Base-by-base conservation (phyloP, 1,284 basidiomycete genomes). In the Ustanciosporium gigantosporum region DNA sequence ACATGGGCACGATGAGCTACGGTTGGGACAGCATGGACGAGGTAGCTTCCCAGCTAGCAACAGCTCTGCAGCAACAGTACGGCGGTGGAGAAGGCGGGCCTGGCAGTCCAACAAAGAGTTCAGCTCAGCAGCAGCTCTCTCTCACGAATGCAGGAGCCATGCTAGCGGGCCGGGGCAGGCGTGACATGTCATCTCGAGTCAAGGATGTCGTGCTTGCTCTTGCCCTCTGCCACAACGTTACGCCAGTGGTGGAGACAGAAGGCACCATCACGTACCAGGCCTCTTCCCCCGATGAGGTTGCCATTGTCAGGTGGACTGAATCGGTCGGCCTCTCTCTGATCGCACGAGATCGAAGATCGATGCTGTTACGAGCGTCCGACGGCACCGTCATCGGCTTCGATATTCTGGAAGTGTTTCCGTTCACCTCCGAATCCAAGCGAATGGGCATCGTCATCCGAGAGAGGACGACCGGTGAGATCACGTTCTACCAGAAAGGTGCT, bases 1-100 rank as follows among this genome's bases (percentile, higher is more conserved):
- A 99, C 74, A 90, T 98, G 88, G 95, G 95, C 3, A 98, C 95
- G 0, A 91, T 98, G 83, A 93, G 91, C 3, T 99, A 94, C 76
- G 91, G 91, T 0, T 87, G 83, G 71, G 95, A 99, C 71, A 88
- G 92, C 8, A 97, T 98, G 93, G 95, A 99, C 73, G 95, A 99
- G 77, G 90, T 98, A 3, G 84, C 87, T 0, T 88, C 89, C 79
- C 90, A 97, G 66, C 81, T 98, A 13, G 84, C 86, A 5, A 82
- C 87, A 32, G 88, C 90, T 0, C 89, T 94, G 67, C 89, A 56
- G 24, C 53, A 57, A 36, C 42, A 45, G 7, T 48, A 48, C 21
- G 38, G 44, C 36, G 49, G 32, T 36, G 23, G 21, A 22, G 21
- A 14, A 8, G 9, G 11, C 8, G 32, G 17, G 14, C 37, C 41